These are phyloP conservation scores for Aphanomyces invadans DNA, from an alignment of 352 stramenopile species.

Conservation along the genomic window DNA sequence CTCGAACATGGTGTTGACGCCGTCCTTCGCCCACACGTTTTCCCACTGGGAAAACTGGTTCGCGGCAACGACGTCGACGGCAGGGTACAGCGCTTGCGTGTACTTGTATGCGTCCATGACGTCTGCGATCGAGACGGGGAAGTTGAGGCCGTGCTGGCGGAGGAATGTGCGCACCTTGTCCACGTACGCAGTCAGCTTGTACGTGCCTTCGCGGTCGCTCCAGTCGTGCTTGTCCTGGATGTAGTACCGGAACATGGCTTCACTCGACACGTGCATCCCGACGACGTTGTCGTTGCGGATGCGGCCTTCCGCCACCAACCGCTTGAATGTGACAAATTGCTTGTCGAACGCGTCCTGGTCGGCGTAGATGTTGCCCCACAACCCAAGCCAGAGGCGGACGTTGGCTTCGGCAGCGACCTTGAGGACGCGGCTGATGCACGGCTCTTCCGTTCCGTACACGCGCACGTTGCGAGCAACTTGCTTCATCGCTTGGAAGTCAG, in stretches of 20 bases:
- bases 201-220: constrained; percentile 4
- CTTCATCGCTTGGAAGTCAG: constrained; percentile 18
- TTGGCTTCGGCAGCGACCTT: constrained; percentile 11
- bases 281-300: constrained; percentile 46
- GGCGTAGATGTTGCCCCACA: constrained; percentile 46
- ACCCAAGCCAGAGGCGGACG: constrained; percentile 53
- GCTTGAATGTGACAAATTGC: constrained; percentile 40
- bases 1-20: constrained; percentile 40
- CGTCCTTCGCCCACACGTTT: constrained; percentile 39
- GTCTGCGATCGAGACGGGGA: constrained; percentile 60
- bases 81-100: constrained; percentile 44
- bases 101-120: constrained; percentile 59
- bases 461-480: constrained; percentile 11
- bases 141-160: constrained; percentile 31
- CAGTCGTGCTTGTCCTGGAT: constrained; percentile 29
- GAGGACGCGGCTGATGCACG: constrained; percentile 20
- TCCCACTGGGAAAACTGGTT: constrained; percentile 82
- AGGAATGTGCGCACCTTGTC: constrained; percentile 45
- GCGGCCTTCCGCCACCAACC: constrained; percentile 35
- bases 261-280: constrained; percentile 50
- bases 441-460: constrained; percentile 15
- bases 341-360: constrained; percentile 33
- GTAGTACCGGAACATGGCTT: constrained; percentile 63
- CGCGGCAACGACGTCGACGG: constrained; percentile 58
- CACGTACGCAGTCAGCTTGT: constrained; percentile 50